Evolutionary conservation across 2,329 filamentous ascomycete genomes (phyloP).

Genomic region (Whalleya microplaca): DNA sequence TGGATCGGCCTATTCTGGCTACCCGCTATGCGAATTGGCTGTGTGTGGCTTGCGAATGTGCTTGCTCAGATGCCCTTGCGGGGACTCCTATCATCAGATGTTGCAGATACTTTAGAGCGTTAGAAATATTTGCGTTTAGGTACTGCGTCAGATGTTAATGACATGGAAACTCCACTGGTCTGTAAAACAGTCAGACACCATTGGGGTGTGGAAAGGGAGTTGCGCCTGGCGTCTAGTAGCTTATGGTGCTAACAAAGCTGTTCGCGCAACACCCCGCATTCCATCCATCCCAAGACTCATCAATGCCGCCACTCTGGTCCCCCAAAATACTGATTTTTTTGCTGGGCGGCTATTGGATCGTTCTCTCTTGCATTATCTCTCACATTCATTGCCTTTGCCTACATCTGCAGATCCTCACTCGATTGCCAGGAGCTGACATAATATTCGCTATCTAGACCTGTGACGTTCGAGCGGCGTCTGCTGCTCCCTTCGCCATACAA

Average conservation of each 20-base stretch:
- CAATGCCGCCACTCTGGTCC: conserved; percentile 17
- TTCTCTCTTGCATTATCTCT: conserved; percentile 19
- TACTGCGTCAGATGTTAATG: conserved; percentile 10
- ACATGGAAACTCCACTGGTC: conserved; percentile 20
- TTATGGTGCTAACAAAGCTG: conserved; percentile 10
- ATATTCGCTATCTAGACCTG: conserved; percentile 22
- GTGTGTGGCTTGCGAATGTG: not conserved
- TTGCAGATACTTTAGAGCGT: not conserved
- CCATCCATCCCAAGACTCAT: conserved; percentile 17
- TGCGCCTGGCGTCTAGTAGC: not conserved
- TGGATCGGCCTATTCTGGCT: conserved; percentile 3
- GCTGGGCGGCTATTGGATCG: conserved; percentile 24
- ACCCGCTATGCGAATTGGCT: not conserved
- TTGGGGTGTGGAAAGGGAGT: not conserved
- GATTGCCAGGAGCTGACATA: conserved; percentile 22
- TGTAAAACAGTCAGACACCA: not conserved
- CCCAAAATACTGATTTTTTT: conserved; percentile 9
- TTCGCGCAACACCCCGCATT: conserved; percentile 32
- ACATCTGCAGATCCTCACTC: conserved; percentile 14
- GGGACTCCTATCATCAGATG: not conserved
- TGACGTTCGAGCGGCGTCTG: conserved; percentile 32
- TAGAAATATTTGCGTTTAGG: not conserved
- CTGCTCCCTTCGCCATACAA: conserved; percentile 29
- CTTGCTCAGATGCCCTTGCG: not conserved
- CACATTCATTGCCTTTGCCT: conserved; percentile 11